Evolutionary conservation across 1,284 basidiomycete genomes (phyloP), one percentile per base, ranked within the genome.

Genomic region (Papiliotrema flavescens): DNA sequence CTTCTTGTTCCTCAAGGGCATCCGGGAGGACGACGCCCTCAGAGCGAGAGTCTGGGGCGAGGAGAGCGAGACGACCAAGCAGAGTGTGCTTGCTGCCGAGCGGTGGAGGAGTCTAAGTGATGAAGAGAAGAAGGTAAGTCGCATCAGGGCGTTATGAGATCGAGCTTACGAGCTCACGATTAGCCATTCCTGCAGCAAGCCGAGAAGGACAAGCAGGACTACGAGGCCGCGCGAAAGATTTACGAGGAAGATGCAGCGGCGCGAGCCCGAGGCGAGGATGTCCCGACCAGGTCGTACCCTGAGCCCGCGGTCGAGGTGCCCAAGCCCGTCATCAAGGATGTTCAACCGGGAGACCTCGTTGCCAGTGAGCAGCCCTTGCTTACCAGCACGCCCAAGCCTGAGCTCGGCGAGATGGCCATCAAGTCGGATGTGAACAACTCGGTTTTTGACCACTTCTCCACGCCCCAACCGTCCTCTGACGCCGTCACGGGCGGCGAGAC

Each of bases 101-200:
- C 88, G 88, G 75, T 97, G 93, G 93, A 83, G 92, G 60, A 85
- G 84, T 49, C 88, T 97, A 83, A 87, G 85, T 42, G 90, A 94
- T 74, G 88, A 87, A 41, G 90, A 96, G 78, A 87, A 92, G 73
- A 89, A 88, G 82, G 90, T 91, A 67, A 54, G 80, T 74, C 37
- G 51, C 57, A 4, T 28, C 24, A 39, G 41, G 41, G 39, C 22
- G 11, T 24, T 14, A 11, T 20, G 22, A 32, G 6, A 28, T 19
- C 26, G n/a, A 34, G 51, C 56, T 61, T 44, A 59, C 56, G n/a
- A 17, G n/a, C n/a, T n/a, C n/a, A n/a, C n/a, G n/a, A n/a, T n/a
- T 34, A 92, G 90, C 90, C 91, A 0, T 94, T 90, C 81, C 80
- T 94, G 46, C 85, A 87, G 23, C 89, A 90, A 74, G 90, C 90